These are phyloP conservation scores for Botrytis aclada DNA, from an alignment of 2,329 filamentous ascomycete genomes.

Conservation along the genomic window DNA sequence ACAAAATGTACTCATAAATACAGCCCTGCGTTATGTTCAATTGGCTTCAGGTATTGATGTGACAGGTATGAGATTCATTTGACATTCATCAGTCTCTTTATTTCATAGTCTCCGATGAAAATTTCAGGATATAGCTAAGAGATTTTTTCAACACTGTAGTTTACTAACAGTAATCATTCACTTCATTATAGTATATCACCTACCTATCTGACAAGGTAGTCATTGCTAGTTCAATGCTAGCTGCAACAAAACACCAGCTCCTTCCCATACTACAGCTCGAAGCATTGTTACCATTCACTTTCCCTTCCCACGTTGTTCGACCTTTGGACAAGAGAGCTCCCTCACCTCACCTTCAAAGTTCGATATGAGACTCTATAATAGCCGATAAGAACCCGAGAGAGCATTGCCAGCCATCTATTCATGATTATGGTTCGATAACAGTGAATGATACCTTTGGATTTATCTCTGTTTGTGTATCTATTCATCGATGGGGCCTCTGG, in stretches of 20 bases:
- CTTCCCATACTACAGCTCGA: not conserved
- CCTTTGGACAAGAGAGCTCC: not conserved
- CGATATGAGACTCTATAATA: not conserved
- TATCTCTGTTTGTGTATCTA: not conserved
- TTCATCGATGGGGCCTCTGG: not conserved
- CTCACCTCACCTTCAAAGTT: not conserved
- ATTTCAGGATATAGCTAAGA: not conserved
- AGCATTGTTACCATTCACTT: not conserved
- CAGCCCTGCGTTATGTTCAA: not conserved
- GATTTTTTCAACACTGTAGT: not conserved
- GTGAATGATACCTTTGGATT: not conserved
- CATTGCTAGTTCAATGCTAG: not conserved
- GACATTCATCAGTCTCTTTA: not conserved
- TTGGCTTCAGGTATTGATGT: not conserved
- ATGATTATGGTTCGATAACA: not conserved
- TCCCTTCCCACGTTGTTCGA: not conserved
- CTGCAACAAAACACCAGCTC: not conserved
- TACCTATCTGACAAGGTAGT: not conserved
- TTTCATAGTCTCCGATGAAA: not conserved
- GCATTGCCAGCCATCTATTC: not conserved
- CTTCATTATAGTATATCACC: not conserved
- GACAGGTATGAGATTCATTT: not conserved
- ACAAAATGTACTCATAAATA: constrained; percentile 35
- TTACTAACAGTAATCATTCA: not conserved
- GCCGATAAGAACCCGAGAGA: not conserved